Evolutionary conservation across 176 grass and related monocot species (phyloP), one percentile per base, ranked within the genome.

Genomic region (Olyra latifolia): DNA sequence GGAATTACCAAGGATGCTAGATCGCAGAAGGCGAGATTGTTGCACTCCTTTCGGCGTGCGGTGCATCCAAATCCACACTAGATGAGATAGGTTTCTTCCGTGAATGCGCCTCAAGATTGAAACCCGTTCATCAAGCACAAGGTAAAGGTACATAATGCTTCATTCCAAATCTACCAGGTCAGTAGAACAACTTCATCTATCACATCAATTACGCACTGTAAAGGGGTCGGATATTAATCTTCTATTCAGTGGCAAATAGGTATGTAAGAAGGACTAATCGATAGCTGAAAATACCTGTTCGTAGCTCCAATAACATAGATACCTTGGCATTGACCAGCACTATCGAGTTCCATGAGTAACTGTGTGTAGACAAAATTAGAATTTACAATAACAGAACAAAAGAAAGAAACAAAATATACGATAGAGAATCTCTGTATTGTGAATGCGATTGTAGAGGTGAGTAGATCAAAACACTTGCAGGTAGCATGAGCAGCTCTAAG

Each of bases 301-400:
- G 95, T 98, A 59, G 95, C 95, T 87, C 92, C 95, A 39, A 98
- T 91, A 41, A 94, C 95, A 87, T 71, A 98, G 53, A 98, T 88
- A 62, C 92, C 92, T 54, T 89, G 83, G 7, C 95, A 56, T 47
- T 92, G 82, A 83, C 91, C 92, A 44, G 92, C 92, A 44, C 92
- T 92, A 50, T 98, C 95, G 27, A 98, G 88, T 76, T 98, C 95
- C 77, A 94, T 85, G 54, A 94, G 85, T 81, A 98, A 87, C 92
- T 94, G 75, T 0, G n/a, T 28, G 40, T 72, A 66, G n/a, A n/a
- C n/a, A n/a, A n/a, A n/a, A n/a, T n/a, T n/a, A n/a, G n/a, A n/a
- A n/a, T n/a, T n/a, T n/a, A 72, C n/a, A 71, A 59, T 66, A 29
- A 57, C 56, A 44, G 7, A 28, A 0, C 30, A 71, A 4, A 58